Evolutionary conservation across 495 filamentous ascomycete genomes (phyloP), one percentile per base, ranked within the genome.

Genomic region (Hypoxylon fragiforme): DNA sequence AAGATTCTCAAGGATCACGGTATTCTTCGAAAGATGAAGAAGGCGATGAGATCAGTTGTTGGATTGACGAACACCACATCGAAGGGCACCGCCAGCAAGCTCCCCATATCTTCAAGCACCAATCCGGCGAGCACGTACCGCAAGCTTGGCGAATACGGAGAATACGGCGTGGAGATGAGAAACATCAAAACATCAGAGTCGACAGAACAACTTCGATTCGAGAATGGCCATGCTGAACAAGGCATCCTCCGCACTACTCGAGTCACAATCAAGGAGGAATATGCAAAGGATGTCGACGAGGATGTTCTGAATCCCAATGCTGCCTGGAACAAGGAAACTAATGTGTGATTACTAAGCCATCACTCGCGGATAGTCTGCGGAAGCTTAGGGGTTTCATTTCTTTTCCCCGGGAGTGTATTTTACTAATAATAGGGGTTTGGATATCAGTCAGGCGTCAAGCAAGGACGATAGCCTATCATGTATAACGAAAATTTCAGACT

Each of bases 1-100:
- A 65, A 65, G 41, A 55, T 70, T 28, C 35, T 70, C 9, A 52
- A 60, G 14, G 61, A 70, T 14, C 42, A 47, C 3, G 56, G 56
- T 7, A 26, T 54, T n/a, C 50, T 60, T n/a, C 37, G 47, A 12
- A 54, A 53, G 28, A 44, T 54, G 19, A 48, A 52, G 40, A 53
- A 44, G 19, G 44, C 21, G 7, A 20, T 36, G 49, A 54, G 19
- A 7, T 60, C 56, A 2, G 0, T 60, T 4, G 56, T 60, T 6
- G 56, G 56, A 4, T 38, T 60, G 24, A 60, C 54, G 26, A 60
- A 60, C 21, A 60, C 31, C 1, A 43, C 36, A 9, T 3, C 54
- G 20, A 44, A 21, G 15, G 54, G 32, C 19, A 40, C n/a, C n/a
- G n/a, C 38, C 16, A 60, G 26, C 34, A 50, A 60, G 39, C 13